Evolutionary conservation across 164 flowering plant species (phyloP).

Genomic region (Warburgia ugandensis): DNA sequence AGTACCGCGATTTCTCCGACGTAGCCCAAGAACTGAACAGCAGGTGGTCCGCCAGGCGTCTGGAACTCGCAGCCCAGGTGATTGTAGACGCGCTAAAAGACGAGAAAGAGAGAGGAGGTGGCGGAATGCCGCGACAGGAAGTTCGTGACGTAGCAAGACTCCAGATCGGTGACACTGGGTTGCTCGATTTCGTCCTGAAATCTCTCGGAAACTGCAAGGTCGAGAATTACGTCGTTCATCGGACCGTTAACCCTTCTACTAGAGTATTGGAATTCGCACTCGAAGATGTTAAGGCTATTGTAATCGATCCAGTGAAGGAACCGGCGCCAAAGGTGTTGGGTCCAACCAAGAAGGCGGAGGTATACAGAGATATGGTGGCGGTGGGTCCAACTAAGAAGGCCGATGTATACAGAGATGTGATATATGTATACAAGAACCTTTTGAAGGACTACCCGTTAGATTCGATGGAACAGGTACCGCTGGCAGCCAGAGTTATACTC

Average conservation of each 20-base stretch:
- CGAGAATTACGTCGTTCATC: constrained; percentile 47
- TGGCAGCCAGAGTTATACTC: constrained; percentile 37
- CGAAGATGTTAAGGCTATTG: constrained; percentile 27
- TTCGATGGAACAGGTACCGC: constrained; percentile 15
- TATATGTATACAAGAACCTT: constrained; percentile 34
- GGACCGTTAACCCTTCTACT: constrained; percentile 44
- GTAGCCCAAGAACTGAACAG: constrained; percentile 18
- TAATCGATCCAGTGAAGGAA: too few species aligned
- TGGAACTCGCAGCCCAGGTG: constrained; percentile 39
- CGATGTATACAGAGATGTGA: constrained; percentile 49
- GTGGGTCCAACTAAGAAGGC: constrained; percentile 12
- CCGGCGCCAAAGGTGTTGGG: too few species aligned
- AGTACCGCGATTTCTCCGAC: constrained; percentile 3
- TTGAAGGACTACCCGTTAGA: constrained; percentile 31
- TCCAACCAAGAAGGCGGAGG: not conserved
- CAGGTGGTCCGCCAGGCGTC: constrained; percentile 45
- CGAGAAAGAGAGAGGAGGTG: constrained; percentile 14
- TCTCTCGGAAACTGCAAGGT: constrained; percentile 66
- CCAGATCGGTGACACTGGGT: constrained; percentile 81
- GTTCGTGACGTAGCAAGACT: constrained; percentile 73
- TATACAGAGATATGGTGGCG: not conserved
- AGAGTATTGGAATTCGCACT: constrained; percentile 55
- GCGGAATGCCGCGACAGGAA: constrained; percentile 73
- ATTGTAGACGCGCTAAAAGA: constrained; percentile 40
- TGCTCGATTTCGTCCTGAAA: constrained; percentile 79